A percentile compares a stretch with the other conserved stretches of the same genome.
phyloP scores from a whole-genome alignment of 164 flowering plant genomes.

The Berberis vulgaris region DNA sequence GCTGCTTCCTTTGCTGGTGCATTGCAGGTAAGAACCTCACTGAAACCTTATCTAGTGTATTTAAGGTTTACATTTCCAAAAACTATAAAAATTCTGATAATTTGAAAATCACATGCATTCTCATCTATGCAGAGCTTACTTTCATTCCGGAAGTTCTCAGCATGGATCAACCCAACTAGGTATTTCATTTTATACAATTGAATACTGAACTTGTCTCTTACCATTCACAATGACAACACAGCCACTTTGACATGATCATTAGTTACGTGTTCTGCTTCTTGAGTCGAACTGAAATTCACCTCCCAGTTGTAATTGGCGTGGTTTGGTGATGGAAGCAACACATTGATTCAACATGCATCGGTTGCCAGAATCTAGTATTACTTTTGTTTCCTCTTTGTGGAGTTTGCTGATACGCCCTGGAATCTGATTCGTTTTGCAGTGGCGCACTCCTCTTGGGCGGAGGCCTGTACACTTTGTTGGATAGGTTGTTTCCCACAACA shows the following conservation, averaged over 20 bases:
- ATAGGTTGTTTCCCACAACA: slow-evolving; percentile 63
- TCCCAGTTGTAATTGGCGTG: no score
- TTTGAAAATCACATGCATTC: background rate
- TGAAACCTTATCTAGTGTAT: background rate
- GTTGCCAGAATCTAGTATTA: no score
- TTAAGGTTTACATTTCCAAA: no score
- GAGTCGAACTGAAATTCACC: no score
- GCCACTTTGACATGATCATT: no score
- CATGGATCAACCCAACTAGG: slow-evolving; percentile 95
- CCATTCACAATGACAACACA: background rate
- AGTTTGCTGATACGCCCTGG: background rate
- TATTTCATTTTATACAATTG: slow-evolving; percentile 14
- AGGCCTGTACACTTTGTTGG: slow-evolving; percentile 80
- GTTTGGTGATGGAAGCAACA: no score
- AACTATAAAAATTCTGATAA: no score
- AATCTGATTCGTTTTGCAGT: slow-evolving; percentile 35
- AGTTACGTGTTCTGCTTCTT: no score
- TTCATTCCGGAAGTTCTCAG: slow-evolving; percentile 86
- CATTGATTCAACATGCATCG: no score
- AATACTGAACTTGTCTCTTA: background rate
- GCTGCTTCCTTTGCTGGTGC: slow-evolving; percentile 99
- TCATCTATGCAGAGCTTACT: slow-evolving; percentile 63
- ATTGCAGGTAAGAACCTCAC: slow-evolving; percentile 52
- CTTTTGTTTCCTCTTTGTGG: background rate
- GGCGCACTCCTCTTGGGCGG: slow-evolving; percentile 91